Base-by-base conservation (phyloP, 495 filamentous ascomycete species). In the Neurospora sublineolata region DNA sequence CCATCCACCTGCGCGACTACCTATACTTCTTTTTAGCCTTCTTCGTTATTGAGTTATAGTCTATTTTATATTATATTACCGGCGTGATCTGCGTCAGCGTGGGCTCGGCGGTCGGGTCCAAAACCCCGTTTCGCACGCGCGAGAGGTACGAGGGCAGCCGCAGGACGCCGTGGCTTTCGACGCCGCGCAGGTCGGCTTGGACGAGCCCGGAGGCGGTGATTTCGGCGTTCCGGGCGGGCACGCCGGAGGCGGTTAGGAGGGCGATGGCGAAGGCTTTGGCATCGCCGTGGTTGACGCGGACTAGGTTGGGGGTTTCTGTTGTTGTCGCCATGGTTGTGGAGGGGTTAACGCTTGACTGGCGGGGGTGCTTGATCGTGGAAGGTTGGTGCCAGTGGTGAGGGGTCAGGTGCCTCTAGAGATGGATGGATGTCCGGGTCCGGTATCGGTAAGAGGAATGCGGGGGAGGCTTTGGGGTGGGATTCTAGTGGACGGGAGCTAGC, bases 101-200 rank as follows among this genome's bases (percentile, higher is more conserved):
- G 0, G 92, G 91, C 9, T 80, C 76, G 10, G 89, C 88, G 3
- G 73, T 75, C 18, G 89, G 80, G 75, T 90, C 81, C 5, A 94
- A 83, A 4, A 90, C 87, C 12, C 88, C 87, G 72, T 87, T 83
- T 0, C 90, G 87, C 68, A 93, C 85, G 6, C 91, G 89, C 30
- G 75, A 83, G 80, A 93, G 87, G 82, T 94, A 94, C 2, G 89
- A 90, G 0, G 91, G 90, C 67, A 94, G 85, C 7, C 92, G 89
- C 78, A 91, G 92, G 73, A 88, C 87, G 77, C 92, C 92, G 77
- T 94, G 92, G 4, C 88, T 92, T 75, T 94, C 92, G 36, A 92
- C 88, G 72, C 92, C 92, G 33, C 91, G 89, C 0, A 93, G 87
- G 74, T 94, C 92, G 37, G 92, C 92, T 69, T 84, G 82, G 5